Conservation (phyloP, 1,139 yeast genomes). For the Pichia sp. region DNA sequence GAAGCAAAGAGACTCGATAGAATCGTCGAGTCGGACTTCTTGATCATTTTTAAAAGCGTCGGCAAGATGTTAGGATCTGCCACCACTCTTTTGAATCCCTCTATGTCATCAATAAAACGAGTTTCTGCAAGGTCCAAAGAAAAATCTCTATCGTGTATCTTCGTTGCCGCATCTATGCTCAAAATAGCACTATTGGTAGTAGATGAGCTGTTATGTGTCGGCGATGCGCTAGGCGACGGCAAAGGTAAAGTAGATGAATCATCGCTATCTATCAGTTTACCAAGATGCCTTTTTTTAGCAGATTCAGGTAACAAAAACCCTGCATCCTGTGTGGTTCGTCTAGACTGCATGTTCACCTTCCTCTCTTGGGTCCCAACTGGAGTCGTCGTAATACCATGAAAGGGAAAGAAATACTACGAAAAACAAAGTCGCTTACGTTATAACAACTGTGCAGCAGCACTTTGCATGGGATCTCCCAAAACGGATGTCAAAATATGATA, state of each 20-base stretch:
- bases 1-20: slow-evolving; percentile 58
- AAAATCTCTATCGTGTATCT: no score
- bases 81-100: not conserved
- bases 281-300: not conserved
- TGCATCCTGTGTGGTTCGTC: not conserved
- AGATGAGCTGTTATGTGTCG: not conserved
- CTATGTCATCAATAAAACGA: not conserved
- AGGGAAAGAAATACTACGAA: no score
- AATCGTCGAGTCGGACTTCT: slow-evolving; percentile 56
- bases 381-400: no score
- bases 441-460: no score
- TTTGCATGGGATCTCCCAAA: no score
- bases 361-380: no score
- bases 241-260: not conserved
- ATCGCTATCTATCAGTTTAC: not conserved
- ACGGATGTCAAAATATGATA: no score
- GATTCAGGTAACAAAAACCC: not conserved
- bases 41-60: slow-evolving; percentile 32
- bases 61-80: not conserved
- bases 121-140: no score
- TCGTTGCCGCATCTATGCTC: no score
- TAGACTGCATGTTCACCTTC: not conserved
- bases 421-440: no score
- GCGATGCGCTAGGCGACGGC: not conserved
- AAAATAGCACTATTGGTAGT: no score